Conservation (phyloP, 768 basidiomycete genomes). For the Collybiopsis confluens region DNA sequence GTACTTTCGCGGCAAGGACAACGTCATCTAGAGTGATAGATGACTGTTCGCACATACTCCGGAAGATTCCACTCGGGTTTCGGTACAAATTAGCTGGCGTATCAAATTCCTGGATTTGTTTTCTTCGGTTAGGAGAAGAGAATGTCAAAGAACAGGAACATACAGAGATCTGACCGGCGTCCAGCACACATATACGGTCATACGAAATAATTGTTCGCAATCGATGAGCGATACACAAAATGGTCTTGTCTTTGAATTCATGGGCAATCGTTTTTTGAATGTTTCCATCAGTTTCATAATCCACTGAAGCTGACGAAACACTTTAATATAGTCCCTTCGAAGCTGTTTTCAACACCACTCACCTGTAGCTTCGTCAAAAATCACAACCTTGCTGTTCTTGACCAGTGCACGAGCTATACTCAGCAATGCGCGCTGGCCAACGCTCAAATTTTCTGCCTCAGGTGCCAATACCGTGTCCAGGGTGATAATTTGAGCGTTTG, state of each 20-base stretch:
- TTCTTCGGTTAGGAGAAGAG: not conserved
- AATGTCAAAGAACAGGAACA: not conserved
- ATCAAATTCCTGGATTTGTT: not conserved
- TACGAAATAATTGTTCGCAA: conserved; percentile 3
- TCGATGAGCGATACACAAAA: conserved; percentile 52
- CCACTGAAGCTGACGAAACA: conserved; percentile 33
- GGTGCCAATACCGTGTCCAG: conserved; percentile 60
- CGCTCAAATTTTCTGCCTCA: conserved; percentile 60
- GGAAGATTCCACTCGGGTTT: not conserved
- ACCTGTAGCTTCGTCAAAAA: conserved; percentile 59
- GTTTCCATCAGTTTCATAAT: conserved; percentile 60
- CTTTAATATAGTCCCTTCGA: not conserved
- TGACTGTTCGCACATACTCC: not conserved
- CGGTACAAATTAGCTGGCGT: not conserved
- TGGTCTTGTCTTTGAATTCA: conserved; percentile 55
- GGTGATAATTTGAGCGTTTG: conserved; percentile 34
- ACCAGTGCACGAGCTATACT: conserved; percentile 66
- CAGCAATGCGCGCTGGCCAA: conserved; percentile 54
- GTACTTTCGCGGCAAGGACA: too few species aligned
- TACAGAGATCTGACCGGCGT: not conserved
- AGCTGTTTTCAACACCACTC: not conserved
- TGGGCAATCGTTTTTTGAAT: conserved; percentile 64
- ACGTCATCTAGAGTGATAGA: not conserved
- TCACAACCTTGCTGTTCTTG: conserved; percentile 54
- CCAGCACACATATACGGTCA: conserved; percentile 3